Base-by-base conservation (phyloP, 2,329 filamentous ascomycete genomes). In the Colletotrichum melonis region DNA sequence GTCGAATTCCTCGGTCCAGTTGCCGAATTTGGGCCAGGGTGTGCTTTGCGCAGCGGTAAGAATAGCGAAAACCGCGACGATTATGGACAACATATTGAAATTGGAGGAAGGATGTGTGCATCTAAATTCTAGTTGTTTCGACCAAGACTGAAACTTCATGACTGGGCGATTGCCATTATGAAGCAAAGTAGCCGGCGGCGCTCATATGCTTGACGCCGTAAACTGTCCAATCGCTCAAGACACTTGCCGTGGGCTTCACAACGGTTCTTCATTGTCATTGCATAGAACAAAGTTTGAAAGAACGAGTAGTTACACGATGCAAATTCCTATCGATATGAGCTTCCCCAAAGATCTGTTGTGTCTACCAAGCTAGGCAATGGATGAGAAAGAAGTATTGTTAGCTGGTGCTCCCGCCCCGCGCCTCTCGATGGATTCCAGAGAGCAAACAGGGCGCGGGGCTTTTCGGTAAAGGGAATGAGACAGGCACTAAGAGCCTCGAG, bases 11-110 rank as follows among this genome's bases (percentile, higher is more conserved):
- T 73, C 70, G 0, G 70, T 73, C 70, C 70, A 73, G 60, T 73
- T 73, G 32, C 70, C 70, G 14, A 70, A 73, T 1, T 16, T 60
- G 0, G 70, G 67, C 70, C 70, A 73, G 1, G 70, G 70, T 12
- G 67, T 73, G 32, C 30, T 35, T 8, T 69, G 24, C 2, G 65
- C 65, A 12, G 52, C 19, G 0, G 52, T 58, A 58, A 69, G 1
- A 11, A 16, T 16, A 9, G 59, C 67, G 1, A 73, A 14, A 2
- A 55, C 4, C 1, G 60, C 49, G 14, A 62, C 8, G 49, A 32
- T 3, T 14, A 66, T 28, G 8, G 28, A 55, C 8, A 65, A 14
- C 60, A 73, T 70, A n/a, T 19, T 11, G n/a, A 9, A 35, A 0
- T 35, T 1, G 32, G 4, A 5, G 32, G 4, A 7, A 35, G 11